Evolutionary conservation across 257 asterid species (phyloP).

Genomic region (Forsythia suspensa): DNA sequence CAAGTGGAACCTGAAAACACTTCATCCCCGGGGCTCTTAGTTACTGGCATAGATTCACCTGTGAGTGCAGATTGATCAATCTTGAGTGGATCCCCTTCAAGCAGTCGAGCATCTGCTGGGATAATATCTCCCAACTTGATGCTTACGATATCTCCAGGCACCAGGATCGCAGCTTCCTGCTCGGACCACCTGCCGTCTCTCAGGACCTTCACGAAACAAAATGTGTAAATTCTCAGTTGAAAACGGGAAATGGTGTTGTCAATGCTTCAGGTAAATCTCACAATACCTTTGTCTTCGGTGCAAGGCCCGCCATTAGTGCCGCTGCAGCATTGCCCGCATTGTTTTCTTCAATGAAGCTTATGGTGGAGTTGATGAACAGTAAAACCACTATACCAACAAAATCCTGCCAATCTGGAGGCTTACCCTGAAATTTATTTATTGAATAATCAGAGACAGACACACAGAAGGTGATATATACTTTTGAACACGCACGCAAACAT

Average conservation of each 20-base stretch:
- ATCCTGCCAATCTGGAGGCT: slow-evolving; percentile 79
- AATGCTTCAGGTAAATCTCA: not conserved
- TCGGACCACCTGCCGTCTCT: slow-evolving; percentile 79
- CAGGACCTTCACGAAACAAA: slow-evolving; percentile 37
- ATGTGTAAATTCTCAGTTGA: not conserved
- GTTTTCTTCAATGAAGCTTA: slow-evolving; percentile 75
- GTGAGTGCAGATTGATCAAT: slow-evolving; percentile 86
- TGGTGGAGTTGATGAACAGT: slow-evolving; percentile 65
- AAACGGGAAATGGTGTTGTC: not conserved
- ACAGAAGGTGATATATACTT: not conserved
- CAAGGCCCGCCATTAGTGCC: slow-evolving; percentile 72
- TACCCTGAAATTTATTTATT: slow-evolving; percentile 39
- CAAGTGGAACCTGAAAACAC: slow-evolving; percentile 90
- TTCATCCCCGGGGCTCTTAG: slow-evolving; percentile 53
- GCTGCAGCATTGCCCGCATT: slow-evolving; percentile 81
- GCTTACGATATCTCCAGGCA: slow-evolving; percentile 80
- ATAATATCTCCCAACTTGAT: slow-evolving; percentile 78
- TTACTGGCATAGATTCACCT: slow-evolving; percentile 77
- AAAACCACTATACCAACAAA: slow-evolving; percentile 56
- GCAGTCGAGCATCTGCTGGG: slow-evolving; percentile 83
- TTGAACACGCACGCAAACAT: not conserved
- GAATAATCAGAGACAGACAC: slow-evolving; percentile 5
- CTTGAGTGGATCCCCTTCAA: slow-evolving; percentile 80
- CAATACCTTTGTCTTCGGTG: slow-evolving; percentile 62
- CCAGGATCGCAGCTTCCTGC: slow-evolving; percentile 75